phyloP scores from a whole-genome alignment of 805 yeast genomes.

The Candida vaughaniae region DNA sequence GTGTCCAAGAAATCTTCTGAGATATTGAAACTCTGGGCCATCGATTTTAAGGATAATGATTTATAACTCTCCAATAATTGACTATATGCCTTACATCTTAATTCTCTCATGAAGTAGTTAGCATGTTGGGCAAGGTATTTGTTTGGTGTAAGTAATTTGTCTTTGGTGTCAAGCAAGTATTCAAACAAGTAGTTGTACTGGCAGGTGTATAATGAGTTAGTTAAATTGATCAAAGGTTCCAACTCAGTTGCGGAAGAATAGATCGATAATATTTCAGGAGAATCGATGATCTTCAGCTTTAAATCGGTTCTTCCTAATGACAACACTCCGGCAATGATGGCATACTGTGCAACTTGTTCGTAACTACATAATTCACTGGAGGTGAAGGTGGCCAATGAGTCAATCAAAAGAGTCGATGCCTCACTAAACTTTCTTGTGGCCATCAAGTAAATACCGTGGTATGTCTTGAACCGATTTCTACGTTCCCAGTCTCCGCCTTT shows the following conservation, averaged over 20 bases:
- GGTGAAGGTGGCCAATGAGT: constrained; percentile 92
- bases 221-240: constrained; percentile 78
- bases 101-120: constrained; percentile 81
- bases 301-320: constrained; percentile 80
- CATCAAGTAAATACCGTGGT: constrained; percentile 78
- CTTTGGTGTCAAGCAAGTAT: constrained; percentile 73
- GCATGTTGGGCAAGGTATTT: constrained; percentile 75
- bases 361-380: constrained; percentile 87
- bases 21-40: constrained; percentile 95
- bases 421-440: constrained; percentile 84
- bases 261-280: constrained; percentile 87
- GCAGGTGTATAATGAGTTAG: constrained; percentile 84
- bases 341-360: constrained; percentile 85
- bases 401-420: constrained; percentile 83
- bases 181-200: constrained; percentile 81
- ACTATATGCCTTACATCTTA: constrained; percentile 92
- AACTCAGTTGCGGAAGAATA: constrained; percentile 67
- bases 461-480: constrained; percentile 90
- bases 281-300: constrained; percentile 81
- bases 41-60: constrained; percentile 82
- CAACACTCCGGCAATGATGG: constrained; percentile 84
- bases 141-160: constrained; percentile 59
- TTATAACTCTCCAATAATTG: constrained; percentile 93
- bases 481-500: constrained; percentile 99
- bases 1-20: constrained; percentile 79